Evolutionary conservation across 1,284 basidiomycete genomes (phyloP).

Genomic region (Amylostereum areolatum): DNA sequence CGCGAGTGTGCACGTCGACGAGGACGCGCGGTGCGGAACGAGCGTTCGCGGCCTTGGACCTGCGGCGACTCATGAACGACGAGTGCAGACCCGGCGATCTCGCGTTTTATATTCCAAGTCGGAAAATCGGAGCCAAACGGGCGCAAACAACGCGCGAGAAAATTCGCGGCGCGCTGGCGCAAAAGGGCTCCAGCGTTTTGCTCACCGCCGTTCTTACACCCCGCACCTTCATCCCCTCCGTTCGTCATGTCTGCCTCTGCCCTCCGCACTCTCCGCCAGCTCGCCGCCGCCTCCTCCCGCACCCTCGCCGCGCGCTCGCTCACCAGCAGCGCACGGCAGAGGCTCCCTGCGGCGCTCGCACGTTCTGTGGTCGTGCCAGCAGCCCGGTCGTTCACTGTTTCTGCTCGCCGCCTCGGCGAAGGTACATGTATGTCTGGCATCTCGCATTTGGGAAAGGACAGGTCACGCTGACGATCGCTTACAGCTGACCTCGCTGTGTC

Average conservation of each 20-base stretch:
- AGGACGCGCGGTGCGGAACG: slow-evolving; percentile 34
- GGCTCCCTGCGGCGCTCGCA: slow-evolving; percentile 18
- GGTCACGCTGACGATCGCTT: slow-evolving; percentile 5
- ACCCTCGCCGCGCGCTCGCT: slow-evolving; percentile 24
- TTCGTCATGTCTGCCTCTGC: slow-evolving; percentile 31
- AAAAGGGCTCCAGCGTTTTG: too few relatives aligned
- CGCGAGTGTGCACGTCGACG: slow-evolving; percentile 29
- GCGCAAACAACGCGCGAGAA: too few relatives aligned
- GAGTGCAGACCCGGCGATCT: neutral
- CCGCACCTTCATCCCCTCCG: slow-evolving; percentile 1
- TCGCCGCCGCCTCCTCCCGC: slow-evolving; percentile 28
- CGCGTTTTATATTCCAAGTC: too few relatives aligned
- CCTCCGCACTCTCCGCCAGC: slow-evolving; percentile 29
- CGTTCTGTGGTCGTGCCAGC: slow-evolving; percentile 19
- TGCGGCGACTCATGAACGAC: slow-evolving; percentile 21
- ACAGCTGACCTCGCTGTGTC: slow-evolving; percentile 71
- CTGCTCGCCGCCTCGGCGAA: slow-evolving; percentile 47
- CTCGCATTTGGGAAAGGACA: neutral
- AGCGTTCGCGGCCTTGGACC: slow-evolving; percentile 49
- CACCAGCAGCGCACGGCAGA: slow-evolving; percentile 17
- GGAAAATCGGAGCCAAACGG: too few relatives aligned
- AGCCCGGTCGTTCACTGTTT: slow-evolving; percentile 51
- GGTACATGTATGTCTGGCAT: slow-evolving; percentile 48
- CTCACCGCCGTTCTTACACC: slow-evolving; percentile 5
- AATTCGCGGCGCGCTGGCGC: too few relatives aligned